phyloP scores from a whole-genome alignment of 129 eudicot species.

The Pulicaria dysenterica region DNA sequence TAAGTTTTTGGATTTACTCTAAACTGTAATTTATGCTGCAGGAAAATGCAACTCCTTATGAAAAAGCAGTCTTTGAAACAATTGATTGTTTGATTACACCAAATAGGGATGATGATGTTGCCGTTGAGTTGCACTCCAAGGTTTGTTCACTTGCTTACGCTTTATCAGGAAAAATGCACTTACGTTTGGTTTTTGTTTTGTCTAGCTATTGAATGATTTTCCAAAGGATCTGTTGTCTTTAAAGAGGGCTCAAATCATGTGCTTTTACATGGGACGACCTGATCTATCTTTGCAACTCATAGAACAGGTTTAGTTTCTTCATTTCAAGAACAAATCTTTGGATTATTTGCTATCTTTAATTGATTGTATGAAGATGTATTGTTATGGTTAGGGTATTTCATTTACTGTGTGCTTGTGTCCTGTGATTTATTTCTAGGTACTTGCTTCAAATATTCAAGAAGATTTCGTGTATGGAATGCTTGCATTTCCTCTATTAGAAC shows the following conservation, averaged over 20 bases:
- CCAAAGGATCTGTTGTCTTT: constrained; percentile 82
- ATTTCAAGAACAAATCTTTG: not conserved
- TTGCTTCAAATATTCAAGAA: constrained; percentile 54
- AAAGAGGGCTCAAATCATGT: constrained; percentile 81
- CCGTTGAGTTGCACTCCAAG: constrained; percentile 66
- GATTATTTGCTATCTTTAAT: not conserved
- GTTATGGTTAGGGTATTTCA: not conserved
- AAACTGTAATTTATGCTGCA: constrained; percentile 13
- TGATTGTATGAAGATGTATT: not conserved
- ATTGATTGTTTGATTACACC: constrained; percentile 57
- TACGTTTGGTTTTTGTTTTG: not conserved
- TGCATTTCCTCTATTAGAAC: constrained; percentile 89
- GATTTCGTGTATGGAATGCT: constrained; percentile 83
- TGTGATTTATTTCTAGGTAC: constrained; percentile 45
- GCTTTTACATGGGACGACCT: constrained; percentile 92
- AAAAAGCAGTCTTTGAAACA: constrained; percentile 74
- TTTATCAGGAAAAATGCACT: not conserved
- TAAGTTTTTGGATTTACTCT: no score
- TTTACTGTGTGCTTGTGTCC: not conserved
- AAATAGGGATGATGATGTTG: constrained; percentile 80
- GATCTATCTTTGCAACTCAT: constrained; percentile 80
- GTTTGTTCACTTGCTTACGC: constrained; percentile 23
- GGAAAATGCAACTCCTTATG: constrained; percentile 77
- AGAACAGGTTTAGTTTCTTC: constrained; percentile 50
- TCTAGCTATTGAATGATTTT: constrained; percentile 67